phyloP scores from a whole-genome alignment of 2,329 filamentous ascomycete genomes.

The Dryadomyces quercus-mongolicae region DNA sequence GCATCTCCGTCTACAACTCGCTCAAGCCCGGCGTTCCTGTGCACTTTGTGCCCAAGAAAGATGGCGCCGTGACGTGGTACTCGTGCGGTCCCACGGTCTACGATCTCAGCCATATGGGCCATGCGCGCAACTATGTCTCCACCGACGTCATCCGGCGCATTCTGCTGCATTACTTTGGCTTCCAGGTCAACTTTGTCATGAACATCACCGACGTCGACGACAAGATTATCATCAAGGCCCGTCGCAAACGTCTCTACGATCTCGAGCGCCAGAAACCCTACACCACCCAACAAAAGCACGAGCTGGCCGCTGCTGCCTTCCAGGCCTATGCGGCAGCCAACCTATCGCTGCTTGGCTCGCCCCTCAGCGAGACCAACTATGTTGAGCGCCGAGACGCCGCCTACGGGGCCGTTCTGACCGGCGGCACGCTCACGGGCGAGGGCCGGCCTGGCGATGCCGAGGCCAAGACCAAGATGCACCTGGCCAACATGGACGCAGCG shows the following conservation, averaged over 20 bases:
- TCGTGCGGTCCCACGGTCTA: slow-evolving; percentile 35
- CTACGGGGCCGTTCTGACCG: slow-evolving; percentile 14
- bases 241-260: slow-evolving; percentile 15
- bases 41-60: slow-evolving; percentile 11
- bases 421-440: slow-evolving; percentile 12
- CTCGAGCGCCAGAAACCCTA: slow-evolving; percentile 13
- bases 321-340: slow-evolving; percentile 14
- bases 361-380: slow-evolving; percentile 11
- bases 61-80: slow-evolving; percentile 13
- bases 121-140: slow-evolving; percentile 66
- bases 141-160: slow-evolving; percentile 65
- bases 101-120: slow-evolving; percentile 62
- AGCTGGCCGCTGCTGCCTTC: slow-evolving; percentile 12
- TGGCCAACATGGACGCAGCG: slow-evolving; percentile 15
- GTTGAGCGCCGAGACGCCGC: slow-evolving; percentile 9
- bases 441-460: slow-evolving; percentile 14
- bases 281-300: slow-evolving; percentile 9
- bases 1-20: slow-evolving; percentile 66
- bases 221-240: slow-evolving; percentile 28
- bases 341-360: slow-evolving; percentile 11
- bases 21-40: slow-evolving; percentile 60
- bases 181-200: slow-evolving; percentile 61
- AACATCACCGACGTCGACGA: slow-evolving; percentile 65
- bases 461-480: slow-evolving; percentile 16
- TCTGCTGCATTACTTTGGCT: slow-evolving; percentile 58